These are phyloP conservation scores for Tricholoma sp. DNA, from an alignment of 768 basidiomycete species.

Conservation along the genomic window DNA sequence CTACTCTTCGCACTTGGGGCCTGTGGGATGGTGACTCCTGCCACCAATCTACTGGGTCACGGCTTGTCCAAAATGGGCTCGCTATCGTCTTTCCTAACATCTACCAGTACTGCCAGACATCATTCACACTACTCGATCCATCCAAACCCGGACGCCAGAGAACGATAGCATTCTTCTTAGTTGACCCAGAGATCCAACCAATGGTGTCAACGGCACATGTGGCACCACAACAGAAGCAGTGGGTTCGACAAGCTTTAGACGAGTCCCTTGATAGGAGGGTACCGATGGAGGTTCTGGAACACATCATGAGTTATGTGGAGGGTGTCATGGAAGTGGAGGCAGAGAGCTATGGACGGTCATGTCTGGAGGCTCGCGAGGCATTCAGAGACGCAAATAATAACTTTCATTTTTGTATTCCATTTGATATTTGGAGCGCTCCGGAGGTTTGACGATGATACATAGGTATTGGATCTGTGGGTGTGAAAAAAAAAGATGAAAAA, in stretches of 20 bases:
- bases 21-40: slow-evolving; percentile 39
- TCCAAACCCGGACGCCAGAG: slow-evolving; percentile 37
- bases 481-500: no score
- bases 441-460: slow-evolving; percentile 1
- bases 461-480: neutral
- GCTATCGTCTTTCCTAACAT: slow-evolving; percentile 51
- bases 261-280: slow-evolving; percentile 29
- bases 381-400: slow-evolving; percentile 38
- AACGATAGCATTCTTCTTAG: slow-evolving; percentile 41
- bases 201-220: slow-evolving; percentile 40
- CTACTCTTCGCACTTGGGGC: slow-evolving; percentile 46
- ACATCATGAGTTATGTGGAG: slow-evolving; percentile 32
- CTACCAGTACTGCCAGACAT: slow-evolving; percentile 42
- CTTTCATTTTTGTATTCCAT: slow-evolving; percentile 46
- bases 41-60: slow-evolving; percentile 42
- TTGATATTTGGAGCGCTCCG: slow-evolving; percentile 39
- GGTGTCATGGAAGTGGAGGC: slow-evolving; percentile 35
- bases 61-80: slow-evolving; percentile 30
- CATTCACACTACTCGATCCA: slow-evolving; percentile 35
- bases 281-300: slow-evolving; percentile 40
- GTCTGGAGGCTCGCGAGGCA: slow-evolving; percentile 26
- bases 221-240: slow-evolving; percentile 45
- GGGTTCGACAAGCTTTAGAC: slow-evolving; percentile 35
- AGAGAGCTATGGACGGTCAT: slow-evolving; percentile 20
- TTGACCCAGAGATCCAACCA: slow-evolving; percentile 38